Evolutionary conservation across 495 filamentous ascomycete genomes (phyloP), one percentile per base, ranked within the genome.

Genomic region (Apiosordaria backusii): DNA sequence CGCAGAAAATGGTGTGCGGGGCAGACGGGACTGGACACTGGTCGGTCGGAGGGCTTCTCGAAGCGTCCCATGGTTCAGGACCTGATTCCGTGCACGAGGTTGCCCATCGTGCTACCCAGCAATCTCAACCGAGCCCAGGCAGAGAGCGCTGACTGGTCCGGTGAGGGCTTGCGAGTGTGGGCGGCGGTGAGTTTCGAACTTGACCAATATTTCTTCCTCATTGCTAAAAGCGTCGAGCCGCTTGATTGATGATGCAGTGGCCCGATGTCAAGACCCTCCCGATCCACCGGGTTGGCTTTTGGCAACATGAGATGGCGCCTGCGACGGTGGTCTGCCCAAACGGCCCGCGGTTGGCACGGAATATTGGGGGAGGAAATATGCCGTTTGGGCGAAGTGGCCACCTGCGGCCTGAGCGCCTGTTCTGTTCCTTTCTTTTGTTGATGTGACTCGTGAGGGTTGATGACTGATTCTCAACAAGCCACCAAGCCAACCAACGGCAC

Each of bases 21-120:
- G 40, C 16, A 7, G 40, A 50, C 7, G 40, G 40, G 16, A n/a
- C n/a, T n/a, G n/a, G n/a, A n/a, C n/a, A 23, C 52, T 55, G 52
- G 52, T 55, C 22, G 4, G 52, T 23, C 22, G 19, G 52, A 55
- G 9, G 52, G 52, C 19, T 40, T 21, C n/a, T 25, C 24, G 16
- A 35, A 61, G 26, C 57, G 57, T 26, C 58, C 67, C 63, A 65
- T 65, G 70, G 67, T 64, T 57, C 64, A 65, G 61, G 27, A 55
- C n/a, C 62, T 67, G 60, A 63, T 60, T 67, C 70, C 61, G 67
- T 45, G 67, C 62, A 68, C 58, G 61, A 62, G 57, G 66, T 57
- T 64, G 62, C 58, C 71, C 70, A 68, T 70, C 62, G 69, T 73
- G 63, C n/a, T 67, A 70, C 65, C 63, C 61, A 61, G 55, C 66